phyloP scores from a whole-genome alignment of 768 basidiomycete species.

The Termitomyces sp. region DNA sequence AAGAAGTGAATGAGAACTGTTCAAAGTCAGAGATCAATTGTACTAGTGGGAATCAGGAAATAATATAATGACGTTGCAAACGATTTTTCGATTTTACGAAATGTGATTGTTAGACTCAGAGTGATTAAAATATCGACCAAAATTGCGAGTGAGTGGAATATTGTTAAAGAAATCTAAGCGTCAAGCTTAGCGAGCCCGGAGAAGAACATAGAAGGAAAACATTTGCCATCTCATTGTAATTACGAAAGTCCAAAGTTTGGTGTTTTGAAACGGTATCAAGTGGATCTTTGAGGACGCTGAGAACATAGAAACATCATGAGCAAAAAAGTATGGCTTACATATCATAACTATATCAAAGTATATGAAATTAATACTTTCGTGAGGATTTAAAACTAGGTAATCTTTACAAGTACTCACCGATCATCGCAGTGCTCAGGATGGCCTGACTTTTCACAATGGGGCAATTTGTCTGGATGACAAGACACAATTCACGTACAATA shows the following conservation, averaged over 20 bases:
- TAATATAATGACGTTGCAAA: background rate
- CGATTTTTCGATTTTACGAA: background rate
- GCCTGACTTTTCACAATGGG: background rate
- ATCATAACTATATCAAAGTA: background rate
- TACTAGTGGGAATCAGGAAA: too few relatives aligned
- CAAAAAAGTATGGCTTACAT: background rate
- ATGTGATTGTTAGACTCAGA: background rate
- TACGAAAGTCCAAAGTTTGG: background rate
- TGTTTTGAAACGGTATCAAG: too few relatives aligned
- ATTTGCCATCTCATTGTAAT: background rate
- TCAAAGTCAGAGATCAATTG: background rate
- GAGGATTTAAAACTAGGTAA: background rate
- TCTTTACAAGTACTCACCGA: background rate
- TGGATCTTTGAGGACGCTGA: background rate
- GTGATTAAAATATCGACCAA: constrained; percentile 7
- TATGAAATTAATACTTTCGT: background rate
- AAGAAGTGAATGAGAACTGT: constrained; percentile 5
- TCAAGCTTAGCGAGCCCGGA: background rate
- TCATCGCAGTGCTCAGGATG: background rate
- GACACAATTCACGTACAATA: background rate
- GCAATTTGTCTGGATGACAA: too few relatives aligned
- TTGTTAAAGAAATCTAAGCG: background rate
- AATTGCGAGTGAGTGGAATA: constrained; percentile 2
- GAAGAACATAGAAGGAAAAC: background rate
- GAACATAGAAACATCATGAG: background rate